Evolutionary conservation across 345 rosid species (phyloP).

Genomic region (Aquilaria sinensis): DNA sequence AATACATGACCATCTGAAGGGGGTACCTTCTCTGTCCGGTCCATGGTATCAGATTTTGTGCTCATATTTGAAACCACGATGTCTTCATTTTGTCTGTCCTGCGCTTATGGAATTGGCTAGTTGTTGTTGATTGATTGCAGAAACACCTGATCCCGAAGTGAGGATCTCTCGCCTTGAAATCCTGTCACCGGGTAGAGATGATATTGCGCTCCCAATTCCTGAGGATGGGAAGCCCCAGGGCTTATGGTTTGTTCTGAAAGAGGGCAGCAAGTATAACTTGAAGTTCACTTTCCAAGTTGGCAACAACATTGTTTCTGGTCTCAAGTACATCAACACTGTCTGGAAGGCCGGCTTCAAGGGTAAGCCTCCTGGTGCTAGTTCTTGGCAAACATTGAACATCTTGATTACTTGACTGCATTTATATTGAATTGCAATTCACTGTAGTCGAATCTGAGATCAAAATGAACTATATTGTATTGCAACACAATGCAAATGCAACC

Average conservation of each 20-base stretch:
- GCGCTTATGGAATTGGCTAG: not conserved
- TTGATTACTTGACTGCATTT: too few species aligned
- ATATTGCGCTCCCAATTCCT: constrained; percentile 47
- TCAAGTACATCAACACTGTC: constrained; percentile 62
- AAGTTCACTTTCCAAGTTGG: constrained; percentile 54
- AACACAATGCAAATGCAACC: too few species aligned
- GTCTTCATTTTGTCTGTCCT: not conserved
- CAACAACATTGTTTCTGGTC: constrained; percentile 76
- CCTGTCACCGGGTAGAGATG: constrained; percentile 52
- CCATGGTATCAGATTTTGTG: not conserved
- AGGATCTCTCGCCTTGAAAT: constrained; percentile 46
- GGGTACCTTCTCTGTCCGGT: too few species aligned
- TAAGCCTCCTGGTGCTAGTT: constrained; percentile 14
- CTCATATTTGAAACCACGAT: not conserved
- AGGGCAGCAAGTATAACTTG: constrained; percentile 54
- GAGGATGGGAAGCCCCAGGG: constrained; percentile 51
- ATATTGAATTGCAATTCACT: too few species aligned
- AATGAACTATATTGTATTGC: too few species aligned
- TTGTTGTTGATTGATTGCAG: constrained; percentile 24
- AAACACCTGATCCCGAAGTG: constrained; percentile 70
- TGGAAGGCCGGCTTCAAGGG: constrained; percentile 73
- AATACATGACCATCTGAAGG: too few species aligned
- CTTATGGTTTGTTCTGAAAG: constrained; percentile 61
- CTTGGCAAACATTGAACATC: not conserved
- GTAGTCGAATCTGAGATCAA: too few species aligned